Percentiles rank a stretch among this genome's conserved stretches.
These are phyloP conservation scores for Claviceps quebecensis DNA, from an alignment of 2,329 filamentous ascomycete genomes.

Conservation along the genomic window DNA sequence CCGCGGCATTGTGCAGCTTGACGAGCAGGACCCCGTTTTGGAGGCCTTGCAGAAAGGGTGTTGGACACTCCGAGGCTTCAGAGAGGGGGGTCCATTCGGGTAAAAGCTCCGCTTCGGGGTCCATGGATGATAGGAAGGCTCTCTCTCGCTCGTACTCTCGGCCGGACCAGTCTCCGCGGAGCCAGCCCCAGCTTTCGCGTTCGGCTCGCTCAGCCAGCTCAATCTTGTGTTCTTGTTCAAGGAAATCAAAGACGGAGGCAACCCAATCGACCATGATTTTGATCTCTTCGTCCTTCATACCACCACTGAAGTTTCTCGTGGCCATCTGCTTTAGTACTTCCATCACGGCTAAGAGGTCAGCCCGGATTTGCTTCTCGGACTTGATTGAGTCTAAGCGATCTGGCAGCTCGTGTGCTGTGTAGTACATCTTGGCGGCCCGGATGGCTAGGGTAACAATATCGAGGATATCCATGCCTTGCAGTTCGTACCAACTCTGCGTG, in stretches of 20 bases:
- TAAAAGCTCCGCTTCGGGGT: slow-evolving; percentile 42
- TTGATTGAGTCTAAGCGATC: slow-evolving; percentile 77
- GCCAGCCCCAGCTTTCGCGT: slow-evolving; percentile 67
- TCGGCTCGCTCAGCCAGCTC: slow-evolving; percentile 60
- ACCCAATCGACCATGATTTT: slow-evolving; percentile 70
- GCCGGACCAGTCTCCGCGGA: slow-evolving; percentile 61
- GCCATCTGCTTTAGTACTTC: slow-evolving; percentile 90
- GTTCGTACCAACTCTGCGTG: slow-evolving; percentile 61
- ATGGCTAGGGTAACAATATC: slow-evolving; percentile 94
- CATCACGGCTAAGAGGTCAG: slow-evolving; percentile 72
- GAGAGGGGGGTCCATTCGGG: slow-evolving; percentile 50
- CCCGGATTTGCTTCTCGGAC: slow-evolving; percentile 70
- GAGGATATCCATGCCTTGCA: slow-evolving; percentile 82
- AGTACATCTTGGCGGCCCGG: slow-evolving; percentile 87
- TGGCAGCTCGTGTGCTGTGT: slow-evolving; percentile 80
- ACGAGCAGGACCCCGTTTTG: slow-evolving; percentile 72
- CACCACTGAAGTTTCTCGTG: slow-evolving; percentile 69
- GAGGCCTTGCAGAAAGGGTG: slow-evolving; percentile 58
- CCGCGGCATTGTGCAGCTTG: slow-evolving; percentile 76
- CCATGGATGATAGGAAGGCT: slow-evolving; percentile 68
- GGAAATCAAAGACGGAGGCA: slow-evolving; percentile 58
- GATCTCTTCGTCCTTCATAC: slow-evolving; percentile 66
- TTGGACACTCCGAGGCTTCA: slow-evolving; percentile 37
- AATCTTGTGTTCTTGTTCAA: slow-evolving; percentile 62
- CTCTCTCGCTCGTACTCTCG: slow-evolving; percentile 66